Base-by-base conservation (phyloP, 352 stramenopile genomes). In the Pythium vanterpoolii region DNA sequence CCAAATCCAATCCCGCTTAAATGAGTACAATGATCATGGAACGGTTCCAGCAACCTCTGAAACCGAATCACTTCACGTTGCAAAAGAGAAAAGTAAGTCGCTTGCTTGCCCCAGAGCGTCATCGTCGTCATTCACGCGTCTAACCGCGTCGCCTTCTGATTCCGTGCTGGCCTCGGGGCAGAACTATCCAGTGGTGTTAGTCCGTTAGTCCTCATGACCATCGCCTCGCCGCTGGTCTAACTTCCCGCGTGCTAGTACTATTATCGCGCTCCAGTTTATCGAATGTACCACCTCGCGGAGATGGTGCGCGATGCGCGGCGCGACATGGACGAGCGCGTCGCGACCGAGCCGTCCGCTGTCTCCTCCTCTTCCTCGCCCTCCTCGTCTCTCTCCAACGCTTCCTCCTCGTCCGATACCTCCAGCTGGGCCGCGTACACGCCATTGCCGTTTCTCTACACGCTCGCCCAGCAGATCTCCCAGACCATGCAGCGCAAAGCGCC, bases 271-370 rank as follows among this genome's bases (percentile, higher is more conserved):
- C 21, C 18, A 34, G 26, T 31, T 33, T 3, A 30, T 33, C 24
- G 16, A 50, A 93, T 93, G 83, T 93, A 93, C 56, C 83, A 93
- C 66, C 66, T 93, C 24, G 76, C 83, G 19, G 83, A 93, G 71
- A 89, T 93, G 65, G 77, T 93, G 55, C 83, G 83, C 58, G 83
- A 93, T 61, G 83, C 83, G 31, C 66, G 82, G 34, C 79, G 80
- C 45, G 81, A 90, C 71, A 89, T 93, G 81, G 72, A 87, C 49
- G 77, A 89, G 65, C 80, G 83, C 18, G 46, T 63, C 30, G 76
- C 52, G 26, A 13, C 45, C 45, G 26, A 27, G 26, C 18, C 45
- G 45, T 19, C 24, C 14, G 40, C 53, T 13, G 44, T 14, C 13
- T 9, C 49, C 19, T 55, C 48, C 18, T 21, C 40, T 10, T 46